Evolutionary conservation across 345 rosid species (phyloP), one percentile per base, ranked within the genome.

Genomic region (Acer negundo): DNA sequence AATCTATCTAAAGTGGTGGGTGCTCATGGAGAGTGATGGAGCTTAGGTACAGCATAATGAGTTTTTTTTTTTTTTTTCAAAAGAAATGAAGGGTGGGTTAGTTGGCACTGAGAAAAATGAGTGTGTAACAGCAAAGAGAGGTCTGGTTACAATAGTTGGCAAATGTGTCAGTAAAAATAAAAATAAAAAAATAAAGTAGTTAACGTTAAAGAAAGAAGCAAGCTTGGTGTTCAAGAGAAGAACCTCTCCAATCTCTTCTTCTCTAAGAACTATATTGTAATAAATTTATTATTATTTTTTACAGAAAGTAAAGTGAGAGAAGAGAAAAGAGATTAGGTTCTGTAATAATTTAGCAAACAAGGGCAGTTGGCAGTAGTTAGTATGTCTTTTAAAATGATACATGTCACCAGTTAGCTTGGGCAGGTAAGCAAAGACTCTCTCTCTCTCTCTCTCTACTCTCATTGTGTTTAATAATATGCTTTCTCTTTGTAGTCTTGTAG

Each of bases 41-140:
- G 80, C 71, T 83, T 69, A 74, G 84, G 74, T 78, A 23, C 76
- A 47, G 80, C 77, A 83, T 62, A 42, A 73, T 76, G 71, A 78
- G 70, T 61, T 62, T 58, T 13, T 11, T 75, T 75, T 80, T 78
- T 55, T 17, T 9, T 71, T 75, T 80, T 79, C 72, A 77, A 84
- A 84, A 83, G 83, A 81, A 83, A 85, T 61, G 79, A 86, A 84
- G 82, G 73, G 66, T 46, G 72, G 83, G 84, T 82, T 87, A 74
- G 92, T 88, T 88, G 93, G 86, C 87, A 85, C 85, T 75, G 83
- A 72, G 81, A 87, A 82, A 86, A 77, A 82, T 78, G 87, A 84
- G 92, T 91, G 93, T 84, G 90, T 84, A 88, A 91, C 96, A 93
- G 92, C 92, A 84, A 87, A 86, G 86, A 87, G 84, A 76, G 88